Evolutionary conservation across 768 basidiomycete species (phyloP).

Genomic region (Coprinopsis sp.): DNA sequence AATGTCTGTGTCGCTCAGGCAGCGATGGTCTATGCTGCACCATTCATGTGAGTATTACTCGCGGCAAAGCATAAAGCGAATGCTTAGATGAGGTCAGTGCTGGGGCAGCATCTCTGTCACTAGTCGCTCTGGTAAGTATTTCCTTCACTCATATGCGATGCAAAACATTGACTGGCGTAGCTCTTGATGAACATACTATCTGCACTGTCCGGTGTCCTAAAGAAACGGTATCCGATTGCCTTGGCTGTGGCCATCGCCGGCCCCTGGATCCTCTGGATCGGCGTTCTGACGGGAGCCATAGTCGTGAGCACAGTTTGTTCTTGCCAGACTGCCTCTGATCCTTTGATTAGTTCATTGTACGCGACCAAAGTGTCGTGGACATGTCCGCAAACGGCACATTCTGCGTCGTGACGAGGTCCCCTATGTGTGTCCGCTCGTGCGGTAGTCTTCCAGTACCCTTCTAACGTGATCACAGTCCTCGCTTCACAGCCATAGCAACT

Average conservation of each 20-base stretch:
- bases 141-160: background rate
- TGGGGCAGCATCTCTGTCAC: constrained; percentile 20
- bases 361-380: constrained; percentile 17
- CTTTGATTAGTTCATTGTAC: constrained; percentile 20
- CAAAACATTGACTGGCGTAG: constrained; percentile 11
- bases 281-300: constrained; percentile 19
- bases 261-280: constrained; percentile 28
- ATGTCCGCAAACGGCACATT: constrained; percentile 26
- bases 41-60: constrained; percentile 24
- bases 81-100: constrained; percentile 15
- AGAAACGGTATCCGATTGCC: constrained; percentile 19
- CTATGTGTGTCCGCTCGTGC: too few relatives aligned
- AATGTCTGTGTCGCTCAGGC: too few relatives aligned
- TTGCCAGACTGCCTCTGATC: background rate
- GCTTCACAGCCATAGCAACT: constrained; percentile 22
- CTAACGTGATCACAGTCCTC: too few relatives aligned
- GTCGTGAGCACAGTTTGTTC: constrained; percentile 16
- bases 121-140: constrained; percentile 24
- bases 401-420: constrained; percentile 21
- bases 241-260: constrained; percentile 13
- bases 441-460: too few relatives aligned
- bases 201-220: constrained; percentile 22
- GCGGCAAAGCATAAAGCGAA: background rate
- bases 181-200: constrained; percentile 24
- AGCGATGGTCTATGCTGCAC: too few relatives aligned